Conservation (phyloP, 371 early-diverging fungal species). For the Furculomyces boomerangus region DNA sequence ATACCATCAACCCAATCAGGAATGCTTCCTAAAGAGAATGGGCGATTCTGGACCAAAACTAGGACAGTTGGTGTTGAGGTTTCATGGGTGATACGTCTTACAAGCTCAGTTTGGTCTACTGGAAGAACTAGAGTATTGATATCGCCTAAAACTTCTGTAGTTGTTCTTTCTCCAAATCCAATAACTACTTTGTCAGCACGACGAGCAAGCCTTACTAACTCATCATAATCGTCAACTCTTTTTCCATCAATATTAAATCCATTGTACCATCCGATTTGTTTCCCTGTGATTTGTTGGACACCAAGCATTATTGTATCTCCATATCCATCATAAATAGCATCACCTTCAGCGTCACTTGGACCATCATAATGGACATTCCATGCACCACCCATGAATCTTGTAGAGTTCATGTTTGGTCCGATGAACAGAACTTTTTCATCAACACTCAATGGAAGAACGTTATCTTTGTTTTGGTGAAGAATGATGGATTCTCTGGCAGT, state of each 20-base stretch:
- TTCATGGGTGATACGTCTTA: constrained; percentile 12
- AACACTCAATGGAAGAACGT: constrained; percentile 8
- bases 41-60: constrained; percentile 39
- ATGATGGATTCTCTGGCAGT: constrained; percentile 11
- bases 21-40: constrained; percentile 28
- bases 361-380: constrained; percentile 18
- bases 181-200: constrained; percentile 16
- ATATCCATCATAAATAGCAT: constrained; percentile 13
- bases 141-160: constrained; percentile 26
- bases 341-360: constrained; percentile 8
- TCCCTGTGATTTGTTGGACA: constrained; percentile 6
- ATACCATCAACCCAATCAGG: constrained; percentile 26
- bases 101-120: constrained; percentile 27
- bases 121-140: constrained; percentile 30
- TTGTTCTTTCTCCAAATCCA: constrained; percentile 15
- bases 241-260: constrained; percentile 12
- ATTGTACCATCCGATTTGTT: not conserved
- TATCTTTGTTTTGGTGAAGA: constrained; percentile 10
- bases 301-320: constrained; percentile 13
- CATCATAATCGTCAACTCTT: constrained; percentile 13
- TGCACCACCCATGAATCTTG: constrained; percentile 12
- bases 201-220: constrained; percentile 14
- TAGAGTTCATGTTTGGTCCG: constrained; percentile 13
- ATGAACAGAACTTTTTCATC: constrained; percentile 11
- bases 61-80: constrained; percentile 26